Evolutionary conservation across 495 filamentous ascomycete genomes (phyloP), one percentile per base, ranked within the genome.

Genomic region (Podospora pseudopauciseta): DNA sequence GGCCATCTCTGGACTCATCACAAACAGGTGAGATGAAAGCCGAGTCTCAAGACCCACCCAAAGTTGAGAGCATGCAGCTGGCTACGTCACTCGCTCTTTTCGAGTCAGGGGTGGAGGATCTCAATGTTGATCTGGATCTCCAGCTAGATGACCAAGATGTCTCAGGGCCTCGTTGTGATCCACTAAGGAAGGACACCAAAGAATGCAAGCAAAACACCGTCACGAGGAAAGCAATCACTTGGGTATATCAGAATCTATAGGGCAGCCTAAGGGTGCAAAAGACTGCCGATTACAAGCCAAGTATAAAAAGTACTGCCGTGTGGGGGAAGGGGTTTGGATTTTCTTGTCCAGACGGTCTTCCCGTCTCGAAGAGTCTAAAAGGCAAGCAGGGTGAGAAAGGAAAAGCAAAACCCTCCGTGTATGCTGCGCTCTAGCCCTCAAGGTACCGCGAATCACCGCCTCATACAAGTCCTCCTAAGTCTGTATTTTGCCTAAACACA

Each of bases 401-500:
- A 66, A 63, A 73, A 69, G 74, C 39, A 26, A 18, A 44, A 70
- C 67, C 74, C 77, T 79, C 73, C 79, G 75, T 80, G 79, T 77
- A 77, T 76, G 73, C 73, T 77, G 75, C 75, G 68, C 67, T 78
- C 77, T 71, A 74, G 72, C 75, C 78, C 77, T 72, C 60, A 63
- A 68, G 53, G 65, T 68, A 60, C 75, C 75, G 75, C 73, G 73
- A 80, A 72, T 74, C 76, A 77, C 76, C 73, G 72, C 71, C 79
- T 75, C 73, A 60, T 32, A 6, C 71, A 73, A 77, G 70, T 78
- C 76, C 32, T 63, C 61, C 30, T 74, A 68, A 68, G 62, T 79
- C 72, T 79, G 79, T 80, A 80, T 79, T 76, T 81, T 78, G 77
- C 77, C 76, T 83, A 82, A 84, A 77, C 76, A 77, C 76, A 83